phyloP scores from a whole-genome alignment of 768 basidiomycete species.

The Gloeophyllum trabeum region DNA sequence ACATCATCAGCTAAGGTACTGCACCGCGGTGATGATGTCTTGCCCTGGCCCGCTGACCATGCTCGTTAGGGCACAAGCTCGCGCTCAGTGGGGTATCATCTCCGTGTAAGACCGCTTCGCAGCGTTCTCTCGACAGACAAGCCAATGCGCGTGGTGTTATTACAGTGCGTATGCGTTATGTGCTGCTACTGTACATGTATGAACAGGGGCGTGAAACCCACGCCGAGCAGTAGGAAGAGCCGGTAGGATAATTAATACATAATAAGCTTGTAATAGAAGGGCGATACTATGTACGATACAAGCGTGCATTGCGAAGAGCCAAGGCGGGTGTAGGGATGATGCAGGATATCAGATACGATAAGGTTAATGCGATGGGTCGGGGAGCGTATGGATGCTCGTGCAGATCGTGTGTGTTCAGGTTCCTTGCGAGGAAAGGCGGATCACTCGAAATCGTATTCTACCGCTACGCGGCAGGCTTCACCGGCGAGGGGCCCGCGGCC shows the following conservation, averaged over 20 bases:
- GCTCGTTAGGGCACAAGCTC: neutral
- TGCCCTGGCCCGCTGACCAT: no score
- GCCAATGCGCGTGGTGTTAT: neutral
- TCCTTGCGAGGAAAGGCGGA: neutral
- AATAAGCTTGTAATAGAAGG: neutral
- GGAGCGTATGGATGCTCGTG: neutral
- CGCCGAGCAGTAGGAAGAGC: neutral
- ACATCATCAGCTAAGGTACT: no score
- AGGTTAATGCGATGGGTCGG: neutral
- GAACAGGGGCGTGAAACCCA: neutral
- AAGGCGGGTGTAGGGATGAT: neutral
- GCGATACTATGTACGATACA: neutral
- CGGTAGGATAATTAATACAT: neutral
- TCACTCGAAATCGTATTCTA: constrained; percentile 54
- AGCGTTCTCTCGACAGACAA: neutral
- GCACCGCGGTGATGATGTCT: no score
- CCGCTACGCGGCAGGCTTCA: constrained; percentile 65
- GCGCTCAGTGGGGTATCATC: neutral
- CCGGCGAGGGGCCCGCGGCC: constrained; percentile 38
- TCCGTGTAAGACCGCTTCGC: neutral
- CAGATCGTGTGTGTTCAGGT: neutral
- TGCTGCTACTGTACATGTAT: neutral
- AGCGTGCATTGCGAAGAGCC: neutral
- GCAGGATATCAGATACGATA: neutral
- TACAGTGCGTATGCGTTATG: neutral